These are phyloP conservation scores for Tarenaya hassleriana DNA, from an alignment of 345 rosid genomes.

Conservation along the genomic window DNA sequence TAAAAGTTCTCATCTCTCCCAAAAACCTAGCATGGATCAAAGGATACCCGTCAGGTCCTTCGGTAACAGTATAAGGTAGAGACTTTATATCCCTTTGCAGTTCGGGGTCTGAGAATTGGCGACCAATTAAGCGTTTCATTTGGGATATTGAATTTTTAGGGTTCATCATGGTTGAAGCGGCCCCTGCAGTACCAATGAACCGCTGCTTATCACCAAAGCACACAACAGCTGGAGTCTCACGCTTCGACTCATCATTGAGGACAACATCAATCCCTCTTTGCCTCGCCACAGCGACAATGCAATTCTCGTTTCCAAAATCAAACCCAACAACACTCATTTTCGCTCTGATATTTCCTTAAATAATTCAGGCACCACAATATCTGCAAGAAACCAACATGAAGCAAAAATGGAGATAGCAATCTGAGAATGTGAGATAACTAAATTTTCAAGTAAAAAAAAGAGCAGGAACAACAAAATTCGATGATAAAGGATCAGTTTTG, in stretches of 20 bases:
- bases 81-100: conserved; percentile 80
- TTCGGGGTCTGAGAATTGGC: conserved; percentile 78
- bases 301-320: conserved; percentile 93
- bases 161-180: conserved; percentile 92
- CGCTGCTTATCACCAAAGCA: conserved; percentile 98
- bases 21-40: conserved; percentile 75
- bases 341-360: not conserved
- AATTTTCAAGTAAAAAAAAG: too few species aligned
- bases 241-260: conserved; percentile 96
- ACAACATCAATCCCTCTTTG: conserved; percentile 98
- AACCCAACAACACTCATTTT: conserved; percentile 97
- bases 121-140: conserved; percentile 82
- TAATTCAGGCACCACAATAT: not conserved
- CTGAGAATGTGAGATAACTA: too few species aligned
- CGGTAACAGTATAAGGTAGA: conserved; percentile 58
- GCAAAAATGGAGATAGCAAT: too few species aligned
- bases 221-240: conserved; percentile 90
- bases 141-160: conserved; percentile 91
- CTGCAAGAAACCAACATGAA: not conserved
- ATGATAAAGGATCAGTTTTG: too few species aligned
- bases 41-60: conserved; percentile 88
- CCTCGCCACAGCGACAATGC: conserved; percentile 96
- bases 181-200: conserved; percentile 95
- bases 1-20: conserved; percentile 72
- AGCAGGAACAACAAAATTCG: too few species aligned